Conservation (phyloP, 1,284 basidiomycete genomes). For the Marasmius sp. region DNA sequence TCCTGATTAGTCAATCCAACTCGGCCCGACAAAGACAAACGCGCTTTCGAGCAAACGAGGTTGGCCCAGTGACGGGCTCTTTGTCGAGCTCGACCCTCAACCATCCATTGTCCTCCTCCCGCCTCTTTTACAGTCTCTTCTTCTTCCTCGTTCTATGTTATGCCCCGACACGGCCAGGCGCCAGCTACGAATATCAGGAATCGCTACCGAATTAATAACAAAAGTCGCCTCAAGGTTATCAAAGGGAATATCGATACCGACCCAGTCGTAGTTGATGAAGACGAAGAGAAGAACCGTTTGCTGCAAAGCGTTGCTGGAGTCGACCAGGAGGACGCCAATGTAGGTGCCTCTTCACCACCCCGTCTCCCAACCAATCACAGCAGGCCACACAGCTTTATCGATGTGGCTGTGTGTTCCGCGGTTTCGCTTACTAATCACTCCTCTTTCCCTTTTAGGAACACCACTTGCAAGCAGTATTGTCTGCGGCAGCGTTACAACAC, state of each 20-base stretch:
- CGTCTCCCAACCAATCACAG: conserved; percentile 23
- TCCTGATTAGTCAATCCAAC: not conserved
- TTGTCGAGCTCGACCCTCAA: not conserved
- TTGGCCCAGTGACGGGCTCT: not conserved
- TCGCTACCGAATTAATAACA: conserved; percentile 87
- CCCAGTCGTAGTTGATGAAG: conserved; percentile 78
- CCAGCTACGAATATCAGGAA: conserved; percentile 76
- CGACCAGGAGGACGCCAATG: conserved; percentile 86
- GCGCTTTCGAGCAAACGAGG: not conserved
- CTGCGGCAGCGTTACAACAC: conserved; percentile 65
- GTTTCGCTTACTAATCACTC: conserved; percentile 59
- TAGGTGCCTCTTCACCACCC: conserved; percentile 46
- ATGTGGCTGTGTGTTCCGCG: conserved; percentile 48
- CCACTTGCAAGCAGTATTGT: conserved; percentile 85
- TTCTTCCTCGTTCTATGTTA: conserved; percentile 57
- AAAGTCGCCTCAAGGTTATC: conserved; percentile 83
- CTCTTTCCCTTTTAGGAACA: conserved; percentile 71
- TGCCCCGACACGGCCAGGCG: conserved; percentile 76
- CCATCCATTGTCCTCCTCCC: conserved; percentile 14
- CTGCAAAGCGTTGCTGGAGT: conserved; percentile 62
- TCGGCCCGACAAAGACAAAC: not conserved
- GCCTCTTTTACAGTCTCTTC: conserved; percentile 22
- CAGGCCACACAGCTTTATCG: conserved; percentile 30
- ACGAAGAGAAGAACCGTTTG: conserved; percentile 72
- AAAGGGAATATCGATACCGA: conserved; percentile 80